These are phyloP conservation scores for Oryza coarctata DNA, from an alignment of 176 grass and related monocot genomes.

Conservation along the genomic window DNA sequence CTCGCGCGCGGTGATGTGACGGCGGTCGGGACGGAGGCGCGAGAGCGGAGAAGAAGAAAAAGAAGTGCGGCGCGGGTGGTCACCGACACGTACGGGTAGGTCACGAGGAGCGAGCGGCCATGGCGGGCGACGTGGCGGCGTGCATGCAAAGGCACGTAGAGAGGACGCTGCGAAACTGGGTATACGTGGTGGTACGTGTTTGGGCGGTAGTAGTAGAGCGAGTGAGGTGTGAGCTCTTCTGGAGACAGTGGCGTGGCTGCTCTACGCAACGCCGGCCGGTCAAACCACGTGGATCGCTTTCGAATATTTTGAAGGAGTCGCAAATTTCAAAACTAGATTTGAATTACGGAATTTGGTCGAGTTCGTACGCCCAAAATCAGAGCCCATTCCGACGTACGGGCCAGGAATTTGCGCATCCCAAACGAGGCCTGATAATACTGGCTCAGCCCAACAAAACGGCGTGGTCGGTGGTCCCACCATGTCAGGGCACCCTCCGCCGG, in stretches of 20 bases:
- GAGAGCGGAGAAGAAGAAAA: background rate
- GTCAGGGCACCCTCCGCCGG: background rate
- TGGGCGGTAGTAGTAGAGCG: too few species aligned
- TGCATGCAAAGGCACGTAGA: slow-evolving; percentile 59
- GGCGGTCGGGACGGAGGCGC: background rate
- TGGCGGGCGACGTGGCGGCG: slow-evolving; percentile 62
- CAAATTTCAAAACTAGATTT: background rate
- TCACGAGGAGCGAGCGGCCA: background rate
- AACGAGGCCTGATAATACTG: too few species aligned
- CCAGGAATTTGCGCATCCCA: too few species aligned
- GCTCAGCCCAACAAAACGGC: too few species aligned
- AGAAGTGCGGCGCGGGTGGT: background rate
- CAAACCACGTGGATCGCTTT: background rate
- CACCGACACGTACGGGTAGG: background rate
- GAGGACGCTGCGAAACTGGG: background rate
- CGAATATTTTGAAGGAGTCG: background rate
- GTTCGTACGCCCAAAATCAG: too few species aligned
- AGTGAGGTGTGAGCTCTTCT: slow-evolving; percentile 22
- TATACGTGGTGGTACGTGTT: background rate
- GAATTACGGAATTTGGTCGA: too few species aligned
- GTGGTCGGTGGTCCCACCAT: too few species aligned
- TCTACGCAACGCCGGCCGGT: background rate
- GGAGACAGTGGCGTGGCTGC: background rate
- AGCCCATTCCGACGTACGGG: too few species aligned
- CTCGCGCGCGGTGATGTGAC: background rate